Base-by-base conservation (phyloP, 148 eudicot genomes). In the Rhododendron henanense region DNA sequence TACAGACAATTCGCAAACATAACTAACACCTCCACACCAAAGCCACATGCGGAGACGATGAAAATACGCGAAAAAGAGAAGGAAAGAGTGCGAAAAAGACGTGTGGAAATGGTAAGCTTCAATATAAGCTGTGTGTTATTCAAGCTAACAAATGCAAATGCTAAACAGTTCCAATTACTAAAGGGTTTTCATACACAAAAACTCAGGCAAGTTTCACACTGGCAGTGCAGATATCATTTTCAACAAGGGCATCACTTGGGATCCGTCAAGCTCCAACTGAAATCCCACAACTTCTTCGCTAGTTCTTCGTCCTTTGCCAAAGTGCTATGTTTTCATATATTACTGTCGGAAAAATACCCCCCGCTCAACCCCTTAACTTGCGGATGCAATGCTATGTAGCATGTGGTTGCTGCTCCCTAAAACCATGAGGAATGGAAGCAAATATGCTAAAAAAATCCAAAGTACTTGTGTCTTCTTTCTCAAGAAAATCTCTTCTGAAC, bases 211-310 rank as follows among this genome's bases (percentile, higher is more conserved):
- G 1, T 65, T n/a, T 65, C 73, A 65, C 10, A 48, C 1, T 2
- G 53, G 3, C 73, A 44, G 3, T 19, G n/a, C 19, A 65, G 10
- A 23, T 2, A 25, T n/a, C 16, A 16, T 3, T n/a, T 78, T 1
- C 35, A 55, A 5, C 11, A 53, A 55, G 25, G 44, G 15, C 25
- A 51, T 82, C 85, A 85, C 82, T 89, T 81, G 86, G 48, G 16
- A 15, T 88, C 85, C 2, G 90, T 87, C 85, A 94, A 69, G 87
- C 55, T 84, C 87, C 90, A 83, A 90, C 99, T 96, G 92, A 93
- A 91, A 57, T 96, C 92, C 97, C 95, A 94, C 45, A 93, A 86
- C 77, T 90, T 89, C 87, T 88, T 91, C 11, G 93, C 94, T 78
- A 94, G 84, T 21, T 87, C 91, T n/a, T 78, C 83, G 77, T 94